Conservation (phyloP, 2,329 filamentous ascomycete species). For the Fusarium sp. region DNA sequence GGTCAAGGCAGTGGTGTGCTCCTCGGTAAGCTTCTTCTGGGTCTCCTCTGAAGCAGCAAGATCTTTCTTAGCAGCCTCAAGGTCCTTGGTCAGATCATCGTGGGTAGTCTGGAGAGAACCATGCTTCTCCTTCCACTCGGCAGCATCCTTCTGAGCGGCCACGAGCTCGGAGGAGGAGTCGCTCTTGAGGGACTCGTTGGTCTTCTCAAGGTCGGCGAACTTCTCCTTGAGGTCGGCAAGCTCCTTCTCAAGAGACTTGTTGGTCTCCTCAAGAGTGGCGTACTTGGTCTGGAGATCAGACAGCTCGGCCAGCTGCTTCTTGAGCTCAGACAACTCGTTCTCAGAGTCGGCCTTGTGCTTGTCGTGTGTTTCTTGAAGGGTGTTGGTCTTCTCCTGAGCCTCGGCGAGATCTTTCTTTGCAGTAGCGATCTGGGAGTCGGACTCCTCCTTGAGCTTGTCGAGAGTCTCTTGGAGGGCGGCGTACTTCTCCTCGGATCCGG, state of each 20-base stretch:
- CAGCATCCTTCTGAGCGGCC: slow-evolving; percentile 49
- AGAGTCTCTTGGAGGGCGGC: slow-evolving; percentile 44
- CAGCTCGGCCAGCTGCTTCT: slow-evolving; percentile 50
- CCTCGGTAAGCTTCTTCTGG: slow-evolving; percentile 46
- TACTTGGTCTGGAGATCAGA: slow-evolving; percentile 52
- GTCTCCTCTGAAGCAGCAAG: slow-evolving; percentile 43
- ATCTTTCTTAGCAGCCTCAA: slow-evolving; percentile 51
- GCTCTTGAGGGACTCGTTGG: slow-evolving; percentile 46
- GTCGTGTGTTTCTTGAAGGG: slow-evolving; percentile 47
- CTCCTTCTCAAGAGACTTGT: slow-evolving; percentile 43
- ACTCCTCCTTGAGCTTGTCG: slow-evolving; percentile 46
- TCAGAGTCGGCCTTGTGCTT: slow-evolving; percentile 49
- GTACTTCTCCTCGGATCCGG: slow-evolving; percentile 48
- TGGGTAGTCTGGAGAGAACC: slow-evolving; percentile 40
- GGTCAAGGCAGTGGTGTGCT: slow-evolving; percentile 36
- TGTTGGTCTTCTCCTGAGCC: slow-evolving; percentile 45
- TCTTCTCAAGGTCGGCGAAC: slow-evolving; percentile 44
- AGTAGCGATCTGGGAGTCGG: slow-evolving; percentile 45
- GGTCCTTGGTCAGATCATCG: slow-evolving; percentile 44
- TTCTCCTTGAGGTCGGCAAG: slow-evolving; percentile 50
- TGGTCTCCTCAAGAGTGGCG: slow-evolving; percentile 48
- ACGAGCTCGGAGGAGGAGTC: slow-evolving; percentile 51
- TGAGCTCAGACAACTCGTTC: slow-evolving; percentile 47
- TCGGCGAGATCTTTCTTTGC: slow-evolving; percentile 43
- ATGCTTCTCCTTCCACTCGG: slow-evolving; percentile 48